These are phyloP conservation scores for Ceratocystis albifundus DNA, from an alignment of 2,329 filamentous ascomycete species.

Conservation along the genomic window DNA sequence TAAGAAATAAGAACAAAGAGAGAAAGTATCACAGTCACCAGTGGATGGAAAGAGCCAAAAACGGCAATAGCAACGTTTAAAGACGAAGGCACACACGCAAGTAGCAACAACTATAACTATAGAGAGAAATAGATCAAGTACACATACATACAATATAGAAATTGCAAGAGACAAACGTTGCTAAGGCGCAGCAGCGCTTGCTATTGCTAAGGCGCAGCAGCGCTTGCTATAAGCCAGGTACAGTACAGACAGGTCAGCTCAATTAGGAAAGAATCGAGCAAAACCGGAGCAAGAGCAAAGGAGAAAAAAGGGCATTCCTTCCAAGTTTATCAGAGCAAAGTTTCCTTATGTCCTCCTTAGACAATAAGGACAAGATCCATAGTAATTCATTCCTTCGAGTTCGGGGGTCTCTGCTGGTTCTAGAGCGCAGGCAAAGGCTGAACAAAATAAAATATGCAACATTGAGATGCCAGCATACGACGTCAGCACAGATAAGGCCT, in stretches of 20 bases:
- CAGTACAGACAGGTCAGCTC: not conserved
- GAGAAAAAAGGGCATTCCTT: slow-evolving; percentile 6
- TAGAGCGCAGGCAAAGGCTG: not conserved
- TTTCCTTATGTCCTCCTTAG: not conserved
- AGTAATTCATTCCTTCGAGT: slow-evolving; percentile 9
- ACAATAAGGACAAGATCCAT: not conserved
- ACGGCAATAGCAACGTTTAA: not conserved
- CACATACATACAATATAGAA: not conserved
- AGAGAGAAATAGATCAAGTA: not conserved
- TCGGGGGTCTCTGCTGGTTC: slow-evolving; percentile 5
- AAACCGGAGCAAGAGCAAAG: slow-evolving; percentile 14
- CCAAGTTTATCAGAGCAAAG: not conserved
- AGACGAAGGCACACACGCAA: not conserved
- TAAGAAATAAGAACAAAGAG: not conserved
- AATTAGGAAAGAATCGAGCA: slow-evolving; percentile 3
- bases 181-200: not conserved
- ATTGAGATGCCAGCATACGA: no score
- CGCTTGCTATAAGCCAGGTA: slow-evolving; percentile 1
- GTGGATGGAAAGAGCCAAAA: no score
- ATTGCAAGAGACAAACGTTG: not conserved
- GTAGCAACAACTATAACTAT: not conserved
- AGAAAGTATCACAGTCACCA: not conserved
- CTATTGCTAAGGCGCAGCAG: not conserved
- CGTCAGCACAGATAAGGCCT: no score
- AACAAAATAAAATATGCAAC: not conserved